Base-by-base conservation (phyloP, 2,329 filamentous ascomycete species). In the Lachnellula willkommii region DNA sequence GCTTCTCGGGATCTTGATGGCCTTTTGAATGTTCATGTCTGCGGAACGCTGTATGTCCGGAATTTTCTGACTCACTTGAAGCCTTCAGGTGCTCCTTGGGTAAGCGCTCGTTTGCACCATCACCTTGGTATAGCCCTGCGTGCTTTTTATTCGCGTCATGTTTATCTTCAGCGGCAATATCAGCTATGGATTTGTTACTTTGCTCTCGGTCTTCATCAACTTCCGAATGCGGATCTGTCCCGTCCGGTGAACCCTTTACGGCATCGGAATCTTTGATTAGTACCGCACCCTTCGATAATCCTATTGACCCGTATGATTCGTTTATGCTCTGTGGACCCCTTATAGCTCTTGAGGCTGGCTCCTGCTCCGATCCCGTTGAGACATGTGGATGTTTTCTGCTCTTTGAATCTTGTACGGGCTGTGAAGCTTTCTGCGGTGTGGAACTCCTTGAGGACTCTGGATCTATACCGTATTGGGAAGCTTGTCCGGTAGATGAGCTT, bases 41-140 rank as follows among this genome's bases (percentile, higher is more conserved):
- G 36, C 6, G 36, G 15, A 49, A 36, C 12, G 17, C 48, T 11
- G 42, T 37, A 20, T 51, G 52, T 14, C 43, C 40, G 17, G 47
- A 49, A 7, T 22, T 47, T 11, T 49, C 36, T 14, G 28, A 22
- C 9, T 49, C 39, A 20, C 22, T 45, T 14, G 20, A 24, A 14
- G 6, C 12, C 42, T 45, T 26, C n/a, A 5, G 17, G 20, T 14
- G 35, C 36, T 37, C 26, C 26, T 22, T 46, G 7, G 40, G 35
- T 9, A n/a, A 50, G 11, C 46, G 43, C n/a, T 59, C 54, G 32
- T 57, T 35, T n/a, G 50, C 24, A 26, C 45, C 54, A 53, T 56
- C 56, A 39, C 54, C 54, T 48, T 59, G 56, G 12, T 20, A 26
- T 17, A 45, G 12, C 17, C 17, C 12, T 32, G 28, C 28, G 28